Evolutionary conservation across 2,329 filamentous ascomycete genomes (phyloP).

Genomic region (Ophiostoma tasmaniense): DNA sequence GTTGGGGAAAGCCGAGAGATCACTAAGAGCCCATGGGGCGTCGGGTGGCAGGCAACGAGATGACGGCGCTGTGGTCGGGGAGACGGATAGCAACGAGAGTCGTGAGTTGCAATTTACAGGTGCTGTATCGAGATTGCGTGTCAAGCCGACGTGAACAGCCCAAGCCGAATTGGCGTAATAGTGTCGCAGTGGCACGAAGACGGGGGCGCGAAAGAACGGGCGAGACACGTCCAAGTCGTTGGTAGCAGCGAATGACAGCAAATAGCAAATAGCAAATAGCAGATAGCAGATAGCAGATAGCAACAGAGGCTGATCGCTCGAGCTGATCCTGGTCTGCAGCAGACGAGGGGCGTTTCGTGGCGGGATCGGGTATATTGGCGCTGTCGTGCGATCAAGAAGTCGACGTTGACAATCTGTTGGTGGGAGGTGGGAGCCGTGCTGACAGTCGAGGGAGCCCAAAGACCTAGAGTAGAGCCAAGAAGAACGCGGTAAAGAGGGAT

Average conservation of each 20-base stretch:
- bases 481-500: neutral
- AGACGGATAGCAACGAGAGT: neutral
- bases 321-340: neutral
- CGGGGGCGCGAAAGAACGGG: neutral
- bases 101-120: neutral
- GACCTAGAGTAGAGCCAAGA: neutral
- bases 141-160: neutral
- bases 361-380: neutral
- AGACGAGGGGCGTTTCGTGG: constrained; percentile 3
- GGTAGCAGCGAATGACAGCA: neutral
- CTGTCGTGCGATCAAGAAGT: neutral
- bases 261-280: neutral
- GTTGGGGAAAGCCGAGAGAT: constrained; percentile 12
- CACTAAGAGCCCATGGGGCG: constrained; percentile 2
- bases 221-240: neutral
- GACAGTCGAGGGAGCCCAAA: neutral
- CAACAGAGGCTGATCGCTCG: neutral
- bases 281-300: neutral
- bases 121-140: neutral
- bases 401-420: neutral
- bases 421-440: neutral
- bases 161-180: neutral
- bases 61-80: neutral
- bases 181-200: neutral
- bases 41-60: neutral